Evolutionary conservation across 1,139 yeast genomes (phyloP).

Genomic region (Blastobotrys apis): DNA sequence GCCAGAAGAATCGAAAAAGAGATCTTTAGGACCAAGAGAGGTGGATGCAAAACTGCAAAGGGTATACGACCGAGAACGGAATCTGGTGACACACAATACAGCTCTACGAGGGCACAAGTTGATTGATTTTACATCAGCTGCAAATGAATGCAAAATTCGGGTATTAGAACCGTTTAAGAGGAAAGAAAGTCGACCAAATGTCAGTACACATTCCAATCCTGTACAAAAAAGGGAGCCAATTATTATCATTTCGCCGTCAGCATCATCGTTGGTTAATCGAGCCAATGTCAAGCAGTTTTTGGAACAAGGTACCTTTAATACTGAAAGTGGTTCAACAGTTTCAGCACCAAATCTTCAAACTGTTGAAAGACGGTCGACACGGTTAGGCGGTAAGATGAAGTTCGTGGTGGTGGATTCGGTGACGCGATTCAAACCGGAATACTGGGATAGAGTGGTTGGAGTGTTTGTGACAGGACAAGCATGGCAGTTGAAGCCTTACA

Average conservation of each 20-base stretch:
- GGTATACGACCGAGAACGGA: slow-evolving; percentile 57
- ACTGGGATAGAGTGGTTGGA: slow-evolving; percentile 92
- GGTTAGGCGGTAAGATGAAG: slow-evolving; percentile 53
- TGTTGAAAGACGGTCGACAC: slow-evolving; percentile 53
- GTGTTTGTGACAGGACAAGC: slow-evolving; percentile 94
- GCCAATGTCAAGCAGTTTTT: slow-evolving; percentile 77
- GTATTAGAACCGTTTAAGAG: slow-evolving; percentile 39
- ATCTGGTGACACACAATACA: slow-evolving; percentile 71
- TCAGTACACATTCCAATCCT: slow-evolving; percentile 16
- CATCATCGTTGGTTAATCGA: slow-evolving; percentile 81
- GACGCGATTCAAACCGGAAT: slow-evolving; percentile 89
- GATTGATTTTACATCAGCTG: slow-evolving; percentile 66
- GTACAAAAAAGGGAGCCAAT: slow-evolving; percentile 47
- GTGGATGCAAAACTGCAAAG: slow-evolving; percentile 55
- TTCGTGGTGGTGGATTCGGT: slow-evolving; percentile 84
- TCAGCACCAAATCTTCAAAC: slow-evolving; percentile 44
- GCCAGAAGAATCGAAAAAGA: slow-evolving; percentile 36
- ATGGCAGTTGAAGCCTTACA: slow-evolving; percentile 92
- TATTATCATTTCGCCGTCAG: slow-evolving; percentile 87
- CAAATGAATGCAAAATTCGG: slow-evolving; percentile 63
- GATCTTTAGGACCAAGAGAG: slow-evolving; percentile 42
- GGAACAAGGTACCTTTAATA: slow-evolving; percentile 68
- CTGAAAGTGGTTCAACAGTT: slow-evolving; percentile 45
- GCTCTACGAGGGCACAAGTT: slow-evolving; percentile 70
- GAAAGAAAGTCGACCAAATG: slow-evolving; percentile 1